Evolutionary conservation across 2,329 filamentous ascomycete species (phyloP), one percentile per base, ranked within the genome.

Genomic region (Cladosporium sp.): DNA sequence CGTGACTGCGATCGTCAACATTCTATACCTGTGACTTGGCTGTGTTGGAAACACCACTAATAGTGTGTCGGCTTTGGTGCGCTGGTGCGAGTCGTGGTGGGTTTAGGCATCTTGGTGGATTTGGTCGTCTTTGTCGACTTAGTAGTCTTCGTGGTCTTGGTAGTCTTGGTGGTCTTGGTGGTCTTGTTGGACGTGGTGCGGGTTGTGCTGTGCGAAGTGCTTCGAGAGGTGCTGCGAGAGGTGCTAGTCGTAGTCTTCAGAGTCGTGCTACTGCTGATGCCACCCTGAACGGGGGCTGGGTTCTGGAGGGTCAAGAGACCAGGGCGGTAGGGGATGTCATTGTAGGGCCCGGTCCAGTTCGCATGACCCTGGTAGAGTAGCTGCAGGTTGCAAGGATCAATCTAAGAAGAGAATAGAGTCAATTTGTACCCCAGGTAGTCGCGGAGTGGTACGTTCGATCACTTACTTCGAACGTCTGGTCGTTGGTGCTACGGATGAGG

Each of bases 351-450:
- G 53, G 74, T 72, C 0, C 73, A 74, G 61, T 63, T 79, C 2
- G 85, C 81, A 14, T 77, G 77, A 29, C 88, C 88, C 76, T 90
- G 88, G 75, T 88, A 90, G 31, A 90, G 80, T 50, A 89, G 71
- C 78, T 88, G 84, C 71, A 90, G 77, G 72, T 88, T 88, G 79
- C 88, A 90, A 1, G 86, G 80, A 71, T 89, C 85, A 66, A 90
- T 85, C 70, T 89, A 83, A 10, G 81, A 68, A 0, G 85, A 87
- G 87, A 87, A 23, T 2, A 5, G n/a, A 46, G n/a, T 46, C 40
- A 46, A 7, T 21, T 46, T 46, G 40, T 46, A 3, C 18, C 18
- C 37, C 16, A 44, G 3, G 37, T 44, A 10, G 37, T 8, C 18
- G 16, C 7, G 35, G 16, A 40, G 35, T 40, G 16, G 35, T 44